A percentile compares a stretch with the other conserved stretches of the same genome.
phyloP scores from a whole-genome alignment of 805 yeast genomes.

The Tetrapisispora arboricola region DNA sequence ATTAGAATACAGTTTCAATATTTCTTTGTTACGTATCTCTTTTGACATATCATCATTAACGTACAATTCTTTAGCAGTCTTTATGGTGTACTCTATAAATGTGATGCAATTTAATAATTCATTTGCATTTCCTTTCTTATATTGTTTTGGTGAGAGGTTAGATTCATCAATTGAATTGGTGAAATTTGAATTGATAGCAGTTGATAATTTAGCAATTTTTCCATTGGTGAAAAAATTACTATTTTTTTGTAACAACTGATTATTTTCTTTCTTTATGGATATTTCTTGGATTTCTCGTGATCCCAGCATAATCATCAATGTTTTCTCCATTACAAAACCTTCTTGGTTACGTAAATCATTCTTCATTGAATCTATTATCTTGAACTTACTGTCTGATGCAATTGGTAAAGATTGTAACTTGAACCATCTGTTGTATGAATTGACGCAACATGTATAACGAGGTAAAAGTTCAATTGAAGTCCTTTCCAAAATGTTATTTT shows the following conservation, averaged over 20 bases:
- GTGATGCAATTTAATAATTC: slow-evolving; percentile 15
- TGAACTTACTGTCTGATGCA: slow-evolving; percentile 39
- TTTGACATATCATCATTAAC: background rate
- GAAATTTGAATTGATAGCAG: slow-evolving; percentile 4
- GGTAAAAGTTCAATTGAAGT: slow-evolving; percentile 16
- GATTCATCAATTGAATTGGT: background rate
- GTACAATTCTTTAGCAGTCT: slow-evolving; percentile 11
- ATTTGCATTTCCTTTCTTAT: background rate
- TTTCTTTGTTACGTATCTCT: background rate
- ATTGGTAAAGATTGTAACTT: slow-evolving; percentile 45
- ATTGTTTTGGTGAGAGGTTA: background rate
- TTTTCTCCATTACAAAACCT: slow-evolving; percentile 10
- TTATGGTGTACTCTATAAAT: slow-evolving; percentile 15
- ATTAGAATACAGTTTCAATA: background rate
- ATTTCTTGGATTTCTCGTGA: slow-evolving; percentile 32
- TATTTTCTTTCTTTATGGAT: slow-evolving; percentile 15
- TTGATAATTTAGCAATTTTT: slow-evolving; percentile 11
- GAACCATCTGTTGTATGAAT: slow-evolving; percentile 27
- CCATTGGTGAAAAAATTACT: slow-evolving; percentile 24
- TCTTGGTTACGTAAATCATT: slow-evolving; percentile 32
- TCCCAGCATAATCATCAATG: slow-evolving; percentile 29
- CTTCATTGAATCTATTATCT: slow-evolving; percentile 42
- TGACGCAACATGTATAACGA: slow-evolving; percentile 19
- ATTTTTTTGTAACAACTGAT: slow-evolving; percentile 17
- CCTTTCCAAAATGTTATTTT: background rate